phyloP scores from a whole-genome alignment of 2,329 filamentous ascomycete species.

The Pseudonectria foliicola region DNA sequence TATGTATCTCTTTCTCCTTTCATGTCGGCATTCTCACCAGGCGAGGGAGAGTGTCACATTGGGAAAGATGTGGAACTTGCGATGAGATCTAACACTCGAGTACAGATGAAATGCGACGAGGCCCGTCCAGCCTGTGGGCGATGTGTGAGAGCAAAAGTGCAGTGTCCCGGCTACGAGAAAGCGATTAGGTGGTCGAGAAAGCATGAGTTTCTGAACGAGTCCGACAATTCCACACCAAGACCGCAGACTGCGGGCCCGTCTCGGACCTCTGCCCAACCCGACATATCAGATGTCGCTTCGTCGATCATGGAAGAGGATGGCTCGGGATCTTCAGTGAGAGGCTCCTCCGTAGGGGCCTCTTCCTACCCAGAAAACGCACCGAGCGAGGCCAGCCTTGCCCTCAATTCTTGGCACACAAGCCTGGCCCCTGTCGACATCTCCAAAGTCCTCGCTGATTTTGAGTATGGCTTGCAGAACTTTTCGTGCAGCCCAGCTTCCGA shows the following conservation, averaged over 20 bases:
- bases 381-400: not conserved
- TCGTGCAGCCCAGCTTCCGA: too few species aligned
- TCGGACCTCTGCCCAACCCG: not conserved
- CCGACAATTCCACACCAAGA: not conserved
- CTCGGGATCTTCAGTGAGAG: not conserved
- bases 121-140: slow-evolving; percentile 7
- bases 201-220: slow-evolving; percentile 4
- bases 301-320: slow-evolving; percentile 1
- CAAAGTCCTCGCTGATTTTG: not conserved
- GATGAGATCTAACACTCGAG: not conserved
- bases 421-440: slow-evolving; percentile 1
- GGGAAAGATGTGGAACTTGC: not conserved
- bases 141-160: slow-evolving; percentile 3
- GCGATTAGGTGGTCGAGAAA: slow-evolving; percentile 8
- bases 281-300: not conserved
- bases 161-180: slow-evolving; percentile 10
- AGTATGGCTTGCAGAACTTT: too few species aligned
- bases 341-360: not conserved
- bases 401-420: slow-evolving; percentile 3
- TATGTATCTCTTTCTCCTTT: slow-evolving; percentile 1
- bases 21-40: not conserved
- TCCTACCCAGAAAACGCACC: not conserved
- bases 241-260: slow-evolving; percentile 1
- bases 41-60: not conserved
- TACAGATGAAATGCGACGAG: slow-evolving; percentile 10